A percentile compares a stretch with the other conserved stretches of the same genome.
Evolutionary conservation across 805 yeast species (phyloP).

Genomic region (Candida pseudoglaebosa): DNA sequence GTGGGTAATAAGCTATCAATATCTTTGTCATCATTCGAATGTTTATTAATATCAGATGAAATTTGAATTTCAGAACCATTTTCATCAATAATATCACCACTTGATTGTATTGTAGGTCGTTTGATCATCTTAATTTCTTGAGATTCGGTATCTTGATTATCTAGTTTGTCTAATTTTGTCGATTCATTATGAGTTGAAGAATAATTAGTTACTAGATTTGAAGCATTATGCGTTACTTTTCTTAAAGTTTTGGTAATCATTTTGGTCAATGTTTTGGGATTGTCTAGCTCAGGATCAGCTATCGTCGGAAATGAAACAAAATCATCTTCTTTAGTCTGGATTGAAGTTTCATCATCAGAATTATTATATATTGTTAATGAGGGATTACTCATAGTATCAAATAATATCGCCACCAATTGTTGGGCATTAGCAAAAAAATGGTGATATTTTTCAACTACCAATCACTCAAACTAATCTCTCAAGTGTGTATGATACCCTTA

Average conservation of each 20-base stretch:
- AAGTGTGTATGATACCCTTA: no score
- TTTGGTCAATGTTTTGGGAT: conserved; percentile 28
- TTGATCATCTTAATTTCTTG: not conserved
- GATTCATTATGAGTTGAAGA: conserved; percentile 6
- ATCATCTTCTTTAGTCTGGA: conserved; percentile 16
- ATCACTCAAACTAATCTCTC: no score
- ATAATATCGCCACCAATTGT: no score
- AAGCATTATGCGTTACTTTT: conserved; percentile 41
- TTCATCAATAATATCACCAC: not conserved
- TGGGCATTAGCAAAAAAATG: no score
- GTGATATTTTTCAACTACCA: no score
- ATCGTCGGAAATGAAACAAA: conserved; percentile 41
- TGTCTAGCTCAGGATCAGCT: conserved; percentile 39
- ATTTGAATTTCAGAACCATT: not conserved
- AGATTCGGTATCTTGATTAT: not conserved
- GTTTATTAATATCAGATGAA: not conserved
- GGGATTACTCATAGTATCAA: conserved; percentile 3
- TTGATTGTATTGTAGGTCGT: no score
- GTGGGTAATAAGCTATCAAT: not conserved
- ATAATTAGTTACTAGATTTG: conserved; percentile 28
- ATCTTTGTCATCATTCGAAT: not conserved
- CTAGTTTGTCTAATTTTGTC: not conserved
- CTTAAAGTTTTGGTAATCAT: conserved; percentile 36
- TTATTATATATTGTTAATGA: conserved; percentile 8
- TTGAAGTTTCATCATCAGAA: conserved; percentile 12